Percentiles rank a stretch among this genome's conserved stretches.
phyloP scores from a whole-genome alignment of 352 stramenopile genomes.

The Elongisporangium senticosum region DNA sequence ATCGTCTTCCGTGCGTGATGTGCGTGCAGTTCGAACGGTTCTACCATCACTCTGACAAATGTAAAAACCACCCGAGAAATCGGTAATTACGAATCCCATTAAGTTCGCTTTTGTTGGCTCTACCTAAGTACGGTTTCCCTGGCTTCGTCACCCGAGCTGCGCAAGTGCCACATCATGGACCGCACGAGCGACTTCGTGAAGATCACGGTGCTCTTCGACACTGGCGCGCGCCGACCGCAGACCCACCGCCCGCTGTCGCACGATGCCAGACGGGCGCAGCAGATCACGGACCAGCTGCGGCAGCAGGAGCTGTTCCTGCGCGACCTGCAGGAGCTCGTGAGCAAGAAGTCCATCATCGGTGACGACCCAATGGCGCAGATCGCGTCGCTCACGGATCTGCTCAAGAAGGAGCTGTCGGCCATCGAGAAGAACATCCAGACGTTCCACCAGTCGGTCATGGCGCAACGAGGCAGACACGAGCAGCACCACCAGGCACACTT shows the following conservation, averaged over 20 bases:
- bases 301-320: conserved; percentile 78
- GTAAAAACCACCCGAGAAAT: not conserved
- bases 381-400: conserved; percentile 65
- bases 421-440: conserved; percentile 62
- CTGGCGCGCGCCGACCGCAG: conserved; percentile 32
- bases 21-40: not conserved
- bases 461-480: conserved; percentile 43
- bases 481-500: conserved; percentile 82
- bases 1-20: conserved; percentile 9
- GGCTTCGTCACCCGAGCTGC: not conserved
- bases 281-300: conserved; percentile 74
- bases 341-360: conserved; percentile 71
- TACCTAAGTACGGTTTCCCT: conserved; percentile 1
- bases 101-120: not conserved
- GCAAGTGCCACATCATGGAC: conserved; percentile 28
- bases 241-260: conserved; percentile 63
- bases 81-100: conserved; percentile 12
- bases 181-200: conserved; percentile 81
- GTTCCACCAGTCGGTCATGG: conserved; percentile 31
- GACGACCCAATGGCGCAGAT: conserved; percentile 75
- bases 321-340: conserved; percentile 68
- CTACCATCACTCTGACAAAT: not conserved
- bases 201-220: conserved; percentile 82
- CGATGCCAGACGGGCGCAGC: conserved; percentile 64
- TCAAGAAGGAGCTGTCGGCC: conserved; percentile 66